A percentile compares a stretch with the other conserved stretches of the same genome.
phyloP scores from a whole-genome alignment of 352 stramenopile genomes.

The Phytophthora citricola region DNA sequence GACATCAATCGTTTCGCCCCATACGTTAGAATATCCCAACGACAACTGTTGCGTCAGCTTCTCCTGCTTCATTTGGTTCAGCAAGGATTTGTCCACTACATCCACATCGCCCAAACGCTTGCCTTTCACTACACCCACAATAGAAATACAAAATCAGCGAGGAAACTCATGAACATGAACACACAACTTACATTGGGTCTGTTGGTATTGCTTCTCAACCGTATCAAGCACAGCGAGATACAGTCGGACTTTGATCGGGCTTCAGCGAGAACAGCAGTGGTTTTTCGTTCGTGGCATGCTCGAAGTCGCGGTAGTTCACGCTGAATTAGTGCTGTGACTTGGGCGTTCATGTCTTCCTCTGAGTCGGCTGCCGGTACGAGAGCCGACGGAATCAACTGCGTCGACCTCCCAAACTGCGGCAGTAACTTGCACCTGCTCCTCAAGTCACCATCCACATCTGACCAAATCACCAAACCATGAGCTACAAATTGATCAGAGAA shows the following conservation, averaged over 20 bases:
- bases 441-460: constrained; percentile 56
- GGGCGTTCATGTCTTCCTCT: constrained; percentile 61
- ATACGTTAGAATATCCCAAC: constrained; percentile 42
- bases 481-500: neutral
- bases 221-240: constrained; percentile 38
- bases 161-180: neutral
- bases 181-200: constrained; percentile 18
- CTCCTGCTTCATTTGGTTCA: constrained; percentile 57
- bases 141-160: constrained; percentile 3
- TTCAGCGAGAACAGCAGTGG: constrained; percentile 52
- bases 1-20: constrained; percentile 30
- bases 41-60: constrained; percentile 31
- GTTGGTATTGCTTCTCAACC: constrained; percentile 7
- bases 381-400: constrained; percentile 35
- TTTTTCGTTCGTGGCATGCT: constrained; percentile 61
- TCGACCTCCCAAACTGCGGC: constrained; percentile 51
- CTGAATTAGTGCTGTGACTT: constrained; percentile 50
- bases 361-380: constrained; percentile 20
- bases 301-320: constrained; percentile 53
- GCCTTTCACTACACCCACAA: constrained; percentile 14
- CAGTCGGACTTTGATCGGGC: constrained; percentile 29
- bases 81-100: constrained; percentile 41
- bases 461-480: constrained; percentile 6
- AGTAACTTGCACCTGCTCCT: constrained; percentile 57
- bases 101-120: constrained; percentile 29